Base-by-base conservation (phyloP, 257 asterid genomes). In the Plantago ovata region DNA sequence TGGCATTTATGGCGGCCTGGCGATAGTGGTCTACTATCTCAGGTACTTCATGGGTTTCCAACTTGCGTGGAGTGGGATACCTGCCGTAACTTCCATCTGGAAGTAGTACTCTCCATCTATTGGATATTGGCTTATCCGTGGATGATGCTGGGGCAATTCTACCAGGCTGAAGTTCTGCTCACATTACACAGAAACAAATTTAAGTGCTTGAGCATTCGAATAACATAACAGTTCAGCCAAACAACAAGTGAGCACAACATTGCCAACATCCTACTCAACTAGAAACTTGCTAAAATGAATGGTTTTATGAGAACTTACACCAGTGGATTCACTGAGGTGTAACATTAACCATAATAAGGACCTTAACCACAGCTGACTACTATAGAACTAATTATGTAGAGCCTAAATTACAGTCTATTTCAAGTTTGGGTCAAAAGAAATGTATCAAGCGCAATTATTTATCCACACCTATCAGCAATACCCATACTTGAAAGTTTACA, bases 121-220 rank as follows among this genome's bases (percentile, higher is more conserved):
- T 92, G n/a, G 98, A 92, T 60, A 92, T 77, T 13, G 95, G 95
- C 72, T 74, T 88, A 20, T 84, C 86, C 0, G 95, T 92, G n/a
- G 98, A 77, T 7, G 97, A 88, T 46, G 74, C 56, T 21, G 98
- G 95, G 5, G 86, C 77, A 51, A 61, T 61, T 32, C 96, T 94
- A 65, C 72, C 77, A 18, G 95, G 95, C 72, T 88, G 96, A 66
- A 83, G 93, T 45, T 61, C 96, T 88, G 84, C 38, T 41, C 0
- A 18, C 10, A 21, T 53, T 38, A 67, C 59, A 70, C 56, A 38
- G 0, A 49, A 41, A 54, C 51, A 52, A 56, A 23, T 41, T 40
- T 2, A 28, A 3, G 20, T 46, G 10, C 11, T 16, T 7, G 15
- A 16, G 23, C 9, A 6, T n/a, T 9, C 3, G 20, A 46, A n/a